A percentile compares a stretch with the other conserved stretches of the same genome.
Evolutionary conservation across 805 yeast genomes (phyloP).

Genomic region (Lachancea meyersii): DNA sequence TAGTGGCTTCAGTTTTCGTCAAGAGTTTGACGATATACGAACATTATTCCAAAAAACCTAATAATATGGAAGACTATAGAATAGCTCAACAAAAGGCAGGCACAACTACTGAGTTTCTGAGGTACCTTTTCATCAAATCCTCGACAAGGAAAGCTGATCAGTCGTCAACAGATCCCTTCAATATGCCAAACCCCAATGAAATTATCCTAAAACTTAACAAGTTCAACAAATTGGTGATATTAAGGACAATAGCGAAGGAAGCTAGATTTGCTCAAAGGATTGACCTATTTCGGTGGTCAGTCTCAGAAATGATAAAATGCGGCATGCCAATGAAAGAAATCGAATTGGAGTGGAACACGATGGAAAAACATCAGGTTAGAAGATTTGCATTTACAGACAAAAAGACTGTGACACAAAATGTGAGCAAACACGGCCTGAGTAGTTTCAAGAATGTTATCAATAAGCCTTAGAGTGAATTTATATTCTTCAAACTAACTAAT

Average conservation of each 20-base stretch:
- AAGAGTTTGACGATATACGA: slow-evolving; percentile 13
- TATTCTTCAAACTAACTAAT: not conserved
- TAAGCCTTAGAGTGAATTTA: not conserved
- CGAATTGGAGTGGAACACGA: slow-evolving; percentile 22
- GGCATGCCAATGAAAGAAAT: slow-evolving; percentile 24
- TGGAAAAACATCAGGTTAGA: slow-evolving; percentile 21
- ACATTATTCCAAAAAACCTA: not conserved
- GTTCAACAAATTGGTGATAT: slow-evolving; percentile 18
- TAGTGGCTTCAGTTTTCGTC: slow-evolving; percentile 22
- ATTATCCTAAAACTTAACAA: slow-evolving; percentile 18
- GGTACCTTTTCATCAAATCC: slow-evolving; percentile 17
- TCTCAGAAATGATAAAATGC: slow-evolving; percentile 17
- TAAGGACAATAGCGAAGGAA: slow-evolving; percentile 23
- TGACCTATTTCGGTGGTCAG: slow-evolving; percentile 26
- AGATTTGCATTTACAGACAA: slow-evolving; percentile 3
- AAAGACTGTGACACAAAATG: slow-evolving; percentile 7
- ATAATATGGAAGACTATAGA: not conserved
- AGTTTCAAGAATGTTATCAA: not conserved
- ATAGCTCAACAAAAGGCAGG: not conserved
- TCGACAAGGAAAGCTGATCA: not conserved
- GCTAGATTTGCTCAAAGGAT: slow-evolving; percentile 15
- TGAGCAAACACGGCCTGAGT: not conserved
- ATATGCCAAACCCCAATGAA: slow-evolving; percentile 14
- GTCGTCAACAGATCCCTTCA: slow-evolving; percentile 21
- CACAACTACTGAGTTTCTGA: slow-evolving; percentile 19